Evolutionary conservation across 257 asterid species (phyloP).

Genomic region (Lantana camara): DNA sequence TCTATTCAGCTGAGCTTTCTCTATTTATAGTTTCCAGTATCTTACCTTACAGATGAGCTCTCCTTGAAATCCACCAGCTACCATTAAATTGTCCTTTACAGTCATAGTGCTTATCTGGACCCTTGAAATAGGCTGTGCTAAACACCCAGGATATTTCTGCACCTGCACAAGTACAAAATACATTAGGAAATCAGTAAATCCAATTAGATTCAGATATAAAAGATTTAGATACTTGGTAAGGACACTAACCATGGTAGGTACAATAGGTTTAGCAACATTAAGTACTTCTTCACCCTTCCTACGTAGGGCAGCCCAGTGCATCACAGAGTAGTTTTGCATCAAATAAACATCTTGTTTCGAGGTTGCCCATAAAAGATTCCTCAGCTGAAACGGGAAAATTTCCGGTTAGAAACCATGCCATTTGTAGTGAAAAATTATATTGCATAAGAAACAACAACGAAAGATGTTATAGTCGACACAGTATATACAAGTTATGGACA

Average conservation of each 20-base stretch:
- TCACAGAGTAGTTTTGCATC: constrained; percentile 78
- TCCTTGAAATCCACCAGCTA: constrained; percentile 80
- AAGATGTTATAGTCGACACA: background rate
- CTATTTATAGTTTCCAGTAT: background rate
- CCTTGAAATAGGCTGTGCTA: constrained; percentile 56
- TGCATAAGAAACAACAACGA: background rate
- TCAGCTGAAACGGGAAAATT: constrained; percentile 49
- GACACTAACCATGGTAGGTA: constrained; percentile 56
- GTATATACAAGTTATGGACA: background rate
- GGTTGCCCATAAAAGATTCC: constrained; percentile 79
- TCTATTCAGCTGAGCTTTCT: background rate
- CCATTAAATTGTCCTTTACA: constrained; percentile 67
- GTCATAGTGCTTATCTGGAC: constrained; percentile 77
- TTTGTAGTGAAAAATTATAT: background rate
- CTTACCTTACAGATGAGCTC: constrained; percentile 81
- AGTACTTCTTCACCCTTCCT: constrained; percentile 75
- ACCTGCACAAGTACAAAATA: background rate
- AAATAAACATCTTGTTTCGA: constrained; percentile 93
- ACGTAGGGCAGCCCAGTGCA: constrained; percentile 90
- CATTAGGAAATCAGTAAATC: background rate
- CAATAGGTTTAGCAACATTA: constrained; percentile 73
- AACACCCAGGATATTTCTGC: constrained; percentile 61
- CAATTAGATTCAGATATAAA: background rate
- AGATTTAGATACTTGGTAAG: background rate
- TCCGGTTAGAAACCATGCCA: background rate